Percentiles rank a stretch among this genome's conserved stretches.
Conservation (phyloP, 164 flowering plant genomes). For the Liriodendron chinense region DNA sequence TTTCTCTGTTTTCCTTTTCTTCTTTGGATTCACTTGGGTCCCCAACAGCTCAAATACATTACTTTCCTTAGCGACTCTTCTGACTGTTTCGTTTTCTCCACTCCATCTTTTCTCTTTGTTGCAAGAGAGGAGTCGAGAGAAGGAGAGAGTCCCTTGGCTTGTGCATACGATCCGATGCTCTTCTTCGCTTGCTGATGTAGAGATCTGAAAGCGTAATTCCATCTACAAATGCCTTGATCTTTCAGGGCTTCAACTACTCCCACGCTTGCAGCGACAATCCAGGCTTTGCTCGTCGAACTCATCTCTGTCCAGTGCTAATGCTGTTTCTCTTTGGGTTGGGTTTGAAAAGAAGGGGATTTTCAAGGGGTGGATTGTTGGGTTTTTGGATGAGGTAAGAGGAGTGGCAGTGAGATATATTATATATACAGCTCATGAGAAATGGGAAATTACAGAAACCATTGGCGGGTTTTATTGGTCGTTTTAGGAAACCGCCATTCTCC, state of each 20-base stretch:
- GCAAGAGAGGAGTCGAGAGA: background rate
- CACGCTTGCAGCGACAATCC: conserved; percentile 22
- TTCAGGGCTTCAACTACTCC: conserved; percentile 23
- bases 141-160: conserved; percentile 12
- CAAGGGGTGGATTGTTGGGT: no score
- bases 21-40: conserved; percentile 1
- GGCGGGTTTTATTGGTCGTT: background rate
- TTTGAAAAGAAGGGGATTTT: background rate
- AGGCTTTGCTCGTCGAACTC: conserved; percentile 18
- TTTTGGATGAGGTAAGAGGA: background rate
- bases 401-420: background rate
- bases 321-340: background rate
- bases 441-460: background rate
- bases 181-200: conserved; percentile 16
- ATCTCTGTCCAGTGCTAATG: background rate
- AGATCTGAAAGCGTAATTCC: conserved; percentile 20
- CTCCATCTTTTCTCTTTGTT: background rate
- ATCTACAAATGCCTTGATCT: conserved; percentile 24
- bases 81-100: background rate
- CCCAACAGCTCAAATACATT: conserved; percentile 25
- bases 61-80: conserved; percentile 25
- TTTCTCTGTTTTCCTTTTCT: background rate
- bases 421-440: background rate
- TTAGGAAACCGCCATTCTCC: background rate
- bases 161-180: conserved; percentile 8